Base-by-base conservation (phyloP, 352 stramenopile species). In the Globisporangium mamillatum region DNA sequence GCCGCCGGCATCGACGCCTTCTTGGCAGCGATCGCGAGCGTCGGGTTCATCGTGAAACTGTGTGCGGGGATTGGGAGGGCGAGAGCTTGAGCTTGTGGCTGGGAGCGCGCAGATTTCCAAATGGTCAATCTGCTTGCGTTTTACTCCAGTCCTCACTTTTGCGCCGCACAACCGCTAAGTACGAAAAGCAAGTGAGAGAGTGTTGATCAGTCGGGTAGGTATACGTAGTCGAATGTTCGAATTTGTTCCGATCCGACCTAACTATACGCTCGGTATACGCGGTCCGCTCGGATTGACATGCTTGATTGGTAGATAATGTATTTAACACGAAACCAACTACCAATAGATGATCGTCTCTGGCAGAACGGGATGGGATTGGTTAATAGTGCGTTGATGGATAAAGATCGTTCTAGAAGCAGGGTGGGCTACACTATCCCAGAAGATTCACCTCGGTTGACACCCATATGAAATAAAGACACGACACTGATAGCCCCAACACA, bases 21-120 rank as follows among this genome's bases (percentile, higher is more conserved):
- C 80, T 92, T 92, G 32, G 82, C 66, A 56, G 81, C 74, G 54
- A 91, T 71, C 24, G 76, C 80, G 63, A 90, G 80, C 75, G 78
- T 73, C 27, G 79, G 84, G 77, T 94, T 94, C 86, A 94, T 94
- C 34, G 62, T 86, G 38, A 22, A 8, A n/a, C 7, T 18, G 63
- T 46, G 29, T 18, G 63, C 32, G 29, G 22, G 29, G 34, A 32
- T 62, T 29, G 32, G 29, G 44, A 36, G 44, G 14, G 18, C 29
- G 64, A 22, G 48, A 46, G 38, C 29, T 61, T 44, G 46, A 34
- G 44, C 29, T 34, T 58, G 62, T 67, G 60, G 60, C 63, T 69
- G 63, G 55, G 60, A 65, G 36, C 46, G 58, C 58, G 66, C 52
- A 62, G 66, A 66, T 71, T 71, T 56, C 44, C 58, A 57, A 71